phyloP scores from a whole-genome alignment of 345 rosid species.

The Arabidopsis arenosa region DNA sequence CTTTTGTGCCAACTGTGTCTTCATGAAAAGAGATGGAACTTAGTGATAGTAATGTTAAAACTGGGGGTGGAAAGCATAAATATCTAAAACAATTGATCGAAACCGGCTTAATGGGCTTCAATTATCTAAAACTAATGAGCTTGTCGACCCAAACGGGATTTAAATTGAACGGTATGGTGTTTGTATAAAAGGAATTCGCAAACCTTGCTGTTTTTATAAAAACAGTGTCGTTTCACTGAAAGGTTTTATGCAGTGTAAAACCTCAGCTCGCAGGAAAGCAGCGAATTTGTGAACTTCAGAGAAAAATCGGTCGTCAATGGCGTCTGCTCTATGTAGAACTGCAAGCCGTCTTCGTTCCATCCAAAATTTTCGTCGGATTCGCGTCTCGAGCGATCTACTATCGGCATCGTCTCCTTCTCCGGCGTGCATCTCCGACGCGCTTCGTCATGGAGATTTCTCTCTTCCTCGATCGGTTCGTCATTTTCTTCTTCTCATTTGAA shows the following conservation, averaged over 20 bases:
- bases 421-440: slow-evolving; percentile 34
- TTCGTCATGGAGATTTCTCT: slow-evolving; percentile 41
- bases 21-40: not conserved
- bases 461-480: slow-evolving; percentile 52
- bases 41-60: not conserved
- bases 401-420: slow-evolving; percentile 31
- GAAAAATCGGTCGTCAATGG: slow-evolving; percentile 52
- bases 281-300: not conserved
- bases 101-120: slow-evolving; percentile 13
- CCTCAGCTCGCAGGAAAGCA: slow-evolving; percentile 11
- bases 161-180: not conserved
- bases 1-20: not conserved
- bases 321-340: slow-evolving; percentile 55
- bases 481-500: slow-evolving; percentile 4
- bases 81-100: not conserved
- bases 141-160: not conserved
- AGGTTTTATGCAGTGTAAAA: slow-evolving; percentile 6
- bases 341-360: slow-evolving; percentile 48
- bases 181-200: not conserved
- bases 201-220: not conserved
- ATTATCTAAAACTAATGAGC: not conserved
- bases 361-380: slow-evolving; percentile 34
- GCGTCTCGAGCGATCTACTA: slow-evolving; percentile 30
- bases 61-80: not conserved
- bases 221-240: not conserved